Conservation (phyloP, 23 red algal species). For the Gracilariopsis chorda region DNA sequence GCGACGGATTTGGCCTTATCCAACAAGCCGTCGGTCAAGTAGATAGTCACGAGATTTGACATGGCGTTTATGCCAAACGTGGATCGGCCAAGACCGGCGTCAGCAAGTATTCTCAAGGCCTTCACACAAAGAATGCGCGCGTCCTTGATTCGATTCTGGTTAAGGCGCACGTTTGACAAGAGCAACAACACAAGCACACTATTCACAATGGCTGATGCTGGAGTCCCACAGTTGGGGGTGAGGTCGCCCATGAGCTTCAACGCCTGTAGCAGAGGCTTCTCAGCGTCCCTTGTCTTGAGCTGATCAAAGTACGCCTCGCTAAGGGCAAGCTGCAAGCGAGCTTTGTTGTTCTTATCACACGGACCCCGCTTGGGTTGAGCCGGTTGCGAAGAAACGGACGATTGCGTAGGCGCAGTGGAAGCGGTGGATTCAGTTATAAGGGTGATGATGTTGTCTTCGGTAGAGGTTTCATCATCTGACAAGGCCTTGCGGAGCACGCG, state of each 20-base stretch:
- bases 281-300: slow-evolving; percentile 52
- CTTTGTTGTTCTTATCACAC: slow-evolving; percentile 46
- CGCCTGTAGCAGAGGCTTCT: slow-evolving; percentile 63
- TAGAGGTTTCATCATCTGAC: slow-evolving; percentile 48
- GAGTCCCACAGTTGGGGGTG: slow-evolving; percentile 19
- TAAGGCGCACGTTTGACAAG: slow-evolving; percentile 47
- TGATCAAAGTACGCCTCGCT: slow-evolving; percentile 78
- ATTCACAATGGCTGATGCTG: slow-evolving; percentile 32
- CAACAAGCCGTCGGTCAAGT: slow-evolving; percentile 48
- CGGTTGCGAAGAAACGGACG: neutral
- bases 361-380: neutral
- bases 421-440: neutral
- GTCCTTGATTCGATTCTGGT: slow-evolving; percentile 26
- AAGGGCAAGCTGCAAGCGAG: slow-evolving; percentile 68
- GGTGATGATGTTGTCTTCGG: slow-evolving; percentile 15
- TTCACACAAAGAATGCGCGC: slow-evolving; percentile 40
- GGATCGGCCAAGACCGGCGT: slow-evolving; percentile 61
- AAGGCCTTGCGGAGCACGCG: slow-evolving; percentile 20
- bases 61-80: slow-evolving; percentile 85
- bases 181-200: slow-evolving; percentile 42
- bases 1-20: slow-evolving; percentile 61
- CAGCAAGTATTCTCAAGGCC: slow-evolving; percentile 63
- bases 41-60: slow-evolving; percentile 73
- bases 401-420: neutral
- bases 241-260: slow-evolving; percentile 61